Evolutionary conservation across 192 early-diverging fungal species (phyloP), one percentile per base, ranked within the genome.

Genomic region (Coemansia sp.): DNA sequence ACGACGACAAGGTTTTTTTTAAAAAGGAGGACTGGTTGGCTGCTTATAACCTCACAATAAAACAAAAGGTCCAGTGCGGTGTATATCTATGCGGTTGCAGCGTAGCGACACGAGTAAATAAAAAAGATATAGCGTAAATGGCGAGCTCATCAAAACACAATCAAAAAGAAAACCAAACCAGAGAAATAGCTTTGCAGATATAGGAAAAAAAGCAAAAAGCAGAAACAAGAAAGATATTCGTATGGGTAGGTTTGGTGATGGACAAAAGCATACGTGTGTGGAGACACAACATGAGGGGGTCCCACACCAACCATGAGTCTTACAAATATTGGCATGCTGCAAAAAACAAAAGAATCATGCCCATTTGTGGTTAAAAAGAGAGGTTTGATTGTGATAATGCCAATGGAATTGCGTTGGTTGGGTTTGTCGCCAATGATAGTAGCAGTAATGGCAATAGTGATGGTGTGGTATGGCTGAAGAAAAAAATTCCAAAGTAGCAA

Each of bases 251-350:
- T 26, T 8, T 21, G 19, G 51, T 54, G 7, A 22, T 18, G 51
- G 8, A 54, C 8, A 18, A 54, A 54, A 13, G 26, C 19, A 54
- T 8, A 12, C 19, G 26, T 54, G 6, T 52, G 51, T 54, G 51
- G 51, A 54, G 51, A 26, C 51, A 49, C 48, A 54, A 26, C 51
- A 54, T 54, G 51, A 54, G 51, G 51, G 26, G 51, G 51, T 54
- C 26, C 26, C 51, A 54, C 51, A 54, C 51, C 51, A 54, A 13
- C 51, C 51, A 54, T 54, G 51, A 26, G 12, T 22, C 51, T 26
- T 26, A 54, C 51, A 54, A 54, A 54, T 54, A 54, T 54, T 54
- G 51, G 51, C 51, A 54, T 54, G 51, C 21, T 54, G 2, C 21
- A 54, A 54, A 49, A 49, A 49, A 49, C 15, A 15, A 26, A 54